Evolutionary conservation across 1,139 yeast species (phyloP), one percentile per base, ranked within the genome.

Genomic region (Blastobotrys capitulatus): DNA sequence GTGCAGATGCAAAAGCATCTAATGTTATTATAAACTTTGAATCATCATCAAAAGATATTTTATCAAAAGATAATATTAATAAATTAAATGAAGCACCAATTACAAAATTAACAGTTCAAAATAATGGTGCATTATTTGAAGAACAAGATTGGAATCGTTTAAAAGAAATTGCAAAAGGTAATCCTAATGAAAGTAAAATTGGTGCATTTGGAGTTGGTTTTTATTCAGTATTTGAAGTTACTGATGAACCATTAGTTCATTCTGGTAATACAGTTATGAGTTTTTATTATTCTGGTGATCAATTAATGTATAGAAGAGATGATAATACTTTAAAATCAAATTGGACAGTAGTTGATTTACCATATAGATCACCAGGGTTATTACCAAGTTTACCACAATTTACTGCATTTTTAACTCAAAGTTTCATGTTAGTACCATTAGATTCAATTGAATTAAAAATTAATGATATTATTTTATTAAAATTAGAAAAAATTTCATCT

Each of bases 171-270:
- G 75, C 75, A 2, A 68, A 69, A 46, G 75, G 75, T 1, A 71
- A 71, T 52, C 75, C 98, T 52, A 97, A 92, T 71, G 97, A 90
- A 56, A 83, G 96, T 53, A 92, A 92, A 88, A 92, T 92, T 72
- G 98, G 98, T 76, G 97, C 95, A 69, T 92, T 92, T 78, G 98
- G 98, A 77, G 97, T 92, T 59, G 98, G 98, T 72, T 92, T 92
- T 82, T 92, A 92, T 81, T 90, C 97, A 40, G 82, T 90, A 58
- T 92, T 92, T 81, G 87, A 92, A 75, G 94, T 92, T 65, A 96
- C 97, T 60, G 97, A 92, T 72, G 69, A 68, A 53, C 75, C 75
- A 1, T 59, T 71, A 25, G 75, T 71, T 2, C 69, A 67, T 44
- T 71, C 74, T 1, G 74, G 74, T 13, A 50, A 54, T 19, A 57